Percentiles rank a stretch among this genome's conserved stretches.
phyloP scores from a whole-genome alignment of 805 yeast species.

The Myxozyma lipomycoides region DNA sequence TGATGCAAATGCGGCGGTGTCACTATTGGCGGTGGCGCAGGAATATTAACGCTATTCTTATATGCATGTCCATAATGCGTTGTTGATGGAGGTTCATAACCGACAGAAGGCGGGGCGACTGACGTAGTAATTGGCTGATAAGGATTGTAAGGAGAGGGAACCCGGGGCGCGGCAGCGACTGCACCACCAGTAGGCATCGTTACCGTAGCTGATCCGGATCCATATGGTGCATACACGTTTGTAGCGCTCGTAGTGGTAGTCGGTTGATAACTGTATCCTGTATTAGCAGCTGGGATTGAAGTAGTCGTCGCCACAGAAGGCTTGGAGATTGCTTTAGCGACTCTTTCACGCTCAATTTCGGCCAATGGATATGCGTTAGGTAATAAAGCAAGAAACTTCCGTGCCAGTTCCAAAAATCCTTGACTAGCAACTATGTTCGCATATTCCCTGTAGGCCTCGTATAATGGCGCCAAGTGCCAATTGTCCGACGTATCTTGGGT shows the following conservation, averaged over 20 bases:
- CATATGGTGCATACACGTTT: not conserved
- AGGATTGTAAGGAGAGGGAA: constrained; percentile 1
- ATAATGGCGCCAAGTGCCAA: constrained; percentile 47
- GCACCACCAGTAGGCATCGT: not conserved
- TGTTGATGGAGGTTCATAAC: constrained; percentile 3
- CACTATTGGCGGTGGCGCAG: constrained; percentile 24
- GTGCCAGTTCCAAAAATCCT: constrained; percentile 82
- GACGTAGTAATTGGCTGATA: constrained; percentile 18
- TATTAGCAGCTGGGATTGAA: constrained; percentile 1
- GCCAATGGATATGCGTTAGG: constrained; percentile 73
- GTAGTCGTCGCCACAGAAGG: constrained; percentile 14
- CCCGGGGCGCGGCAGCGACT: not conserved
- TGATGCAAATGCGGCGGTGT: constrained; percentile 22
- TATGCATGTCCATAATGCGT: constrained; percentile 21
- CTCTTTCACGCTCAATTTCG: constrained; percentile 69
- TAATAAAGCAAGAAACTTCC: constrained; percentile 59
- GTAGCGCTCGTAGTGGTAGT: not conserved
- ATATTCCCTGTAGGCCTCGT: constrained; percentile 72
- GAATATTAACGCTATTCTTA: constrained; percentile 19
- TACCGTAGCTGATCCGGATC: not conserved
- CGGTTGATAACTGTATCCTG: not conserved
- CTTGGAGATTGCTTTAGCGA: constrained; percentile 55
- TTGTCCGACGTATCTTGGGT: constrained; percentile 29
- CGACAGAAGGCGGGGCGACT: constrained; percentile 2
- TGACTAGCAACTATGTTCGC: constrained; percentile 71